These are phyloP conservation scores for Pseudocercospora fijiensis DNA, from an alignment of 2,329 filamentous ascomycete genomes.

Conservation along the genomic window DNA sequence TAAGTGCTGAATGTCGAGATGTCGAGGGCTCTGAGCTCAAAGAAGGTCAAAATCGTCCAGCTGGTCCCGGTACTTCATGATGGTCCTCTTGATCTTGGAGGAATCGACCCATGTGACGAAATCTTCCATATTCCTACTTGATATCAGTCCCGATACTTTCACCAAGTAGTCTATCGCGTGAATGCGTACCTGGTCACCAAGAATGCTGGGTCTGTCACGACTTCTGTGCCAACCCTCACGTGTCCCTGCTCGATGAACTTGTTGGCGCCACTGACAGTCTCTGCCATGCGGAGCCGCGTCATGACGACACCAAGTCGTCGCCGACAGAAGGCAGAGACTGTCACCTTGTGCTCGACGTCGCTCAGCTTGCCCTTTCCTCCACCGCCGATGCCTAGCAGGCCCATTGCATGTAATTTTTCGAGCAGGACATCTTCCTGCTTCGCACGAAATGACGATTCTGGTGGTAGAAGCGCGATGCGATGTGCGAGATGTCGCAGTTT, in stretches of 20 bases:
- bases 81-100: constrained; percentile 95
- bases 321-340: constrained; percentile 84
- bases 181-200: constrained; percentile 64
- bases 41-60: constrained; percentile 93
- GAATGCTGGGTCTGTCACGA: constrained; percentile 85
- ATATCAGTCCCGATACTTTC: constrained; percentile 11
- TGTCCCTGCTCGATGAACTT: constrained; percentile 94
- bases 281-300: constrained; percentile 86
- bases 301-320: constrained; percentile 84
- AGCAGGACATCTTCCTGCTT: constrained; percentile 86
- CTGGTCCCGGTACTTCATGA: constrained; percentile 91
- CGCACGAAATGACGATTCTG: constrained; percentile 72
- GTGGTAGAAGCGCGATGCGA: constrained; percentile 75
- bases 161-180: not conserved
- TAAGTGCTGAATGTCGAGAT: not conserved
- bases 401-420: constrained; percentile 91
- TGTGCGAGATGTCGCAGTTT: constrained; percentile 89
- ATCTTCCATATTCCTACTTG: constrained; percentile 75
- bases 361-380: constrained; percentile 60
- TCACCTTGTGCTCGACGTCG: constrained; percentile 79
- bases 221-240: constrained; percentile 75
- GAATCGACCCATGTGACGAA: constrained; percentile 95
- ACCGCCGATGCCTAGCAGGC: constrained; percentile 71
- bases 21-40: constrained; percentile 44
- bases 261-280: constrained; percentile 75